phyloP scores from a whole-genome alignment of 129 eudicot genomes.

The Centaurea solstitialis region DNA sequence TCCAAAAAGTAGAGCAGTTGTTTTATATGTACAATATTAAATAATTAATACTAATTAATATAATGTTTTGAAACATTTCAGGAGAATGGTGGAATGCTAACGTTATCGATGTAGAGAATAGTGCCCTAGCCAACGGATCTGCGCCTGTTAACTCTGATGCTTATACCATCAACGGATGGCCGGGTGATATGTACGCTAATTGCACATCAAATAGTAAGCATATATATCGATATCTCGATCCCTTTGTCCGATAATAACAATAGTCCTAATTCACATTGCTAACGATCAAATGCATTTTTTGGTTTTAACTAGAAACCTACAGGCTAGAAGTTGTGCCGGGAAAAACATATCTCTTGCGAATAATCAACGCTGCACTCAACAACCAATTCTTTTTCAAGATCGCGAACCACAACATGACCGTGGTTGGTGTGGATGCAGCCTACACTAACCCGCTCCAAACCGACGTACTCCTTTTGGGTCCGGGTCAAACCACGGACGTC shows the following conservation, averaged over 20 bases:
- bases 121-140: slow-evolving; percentile 46
- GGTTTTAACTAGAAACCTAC: slow-evolving; percentile 38
- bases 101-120: slow-evolving; percentile 55
- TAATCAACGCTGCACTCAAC: slow-evolving; percentile 90
- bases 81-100: slow-evolving; percentile 98
- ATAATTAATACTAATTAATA: neutral
- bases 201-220: slow-evolving; percentile 60
- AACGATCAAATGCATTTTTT: neutral
- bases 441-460: slow-evolving; percentile 63
- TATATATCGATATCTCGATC: neutral
- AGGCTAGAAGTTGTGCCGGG: slow-evolving; percentile 49
- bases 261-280: neutral
- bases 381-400: slow-evolving; percentile 68
- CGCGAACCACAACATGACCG: slow-evolving; percentile 66
- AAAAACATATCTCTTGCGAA: slow-evolving; percentile 66
- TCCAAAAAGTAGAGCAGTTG: neutral
- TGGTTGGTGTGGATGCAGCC: slow-evolving; percentile 73
- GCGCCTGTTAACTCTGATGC: slow-evolving; percentile 69
- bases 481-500: slow-evolving; percentile 81
- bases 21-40: neutral
- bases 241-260: neutral
- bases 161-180: slow-evolving; percentile 70
- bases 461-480: slow-evolving; percentile 57
- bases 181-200: slow-evolving; percentile 56
- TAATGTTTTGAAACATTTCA: slow-evolving; percentile 17